Conservation (phyloP, 2,329 filamentous ascomycete genomes). For the Arthrobotrys entomopaga region DNA sequence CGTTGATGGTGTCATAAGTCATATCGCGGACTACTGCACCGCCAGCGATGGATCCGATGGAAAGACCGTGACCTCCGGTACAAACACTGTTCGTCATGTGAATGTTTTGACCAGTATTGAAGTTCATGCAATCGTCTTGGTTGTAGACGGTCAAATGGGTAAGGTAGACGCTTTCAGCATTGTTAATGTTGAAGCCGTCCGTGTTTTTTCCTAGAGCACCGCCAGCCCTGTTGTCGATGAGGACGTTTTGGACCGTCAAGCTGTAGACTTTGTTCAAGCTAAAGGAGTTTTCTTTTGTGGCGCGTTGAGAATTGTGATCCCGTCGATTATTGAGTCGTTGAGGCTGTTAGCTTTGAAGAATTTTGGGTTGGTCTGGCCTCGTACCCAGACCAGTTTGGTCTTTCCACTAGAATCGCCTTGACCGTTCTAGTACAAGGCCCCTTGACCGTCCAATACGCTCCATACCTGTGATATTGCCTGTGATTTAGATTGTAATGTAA, state of each 20-base stretch:
- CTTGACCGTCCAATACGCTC: constrained; percentile 69
- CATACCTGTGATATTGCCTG: no score
- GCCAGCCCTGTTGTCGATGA: no score
- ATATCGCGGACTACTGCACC: constrained; percentile 59
- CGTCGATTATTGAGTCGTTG: constrained; percentile 62
- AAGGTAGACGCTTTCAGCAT: constrained; percentile 66
- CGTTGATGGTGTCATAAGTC: constrained; percentile 59
- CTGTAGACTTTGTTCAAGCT: constrained; percentile 61
- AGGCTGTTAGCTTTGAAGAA: constrained; percentile 67
- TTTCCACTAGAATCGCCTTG: constrained; percentile 4
- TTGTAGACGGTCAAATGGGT: constrained; percentile 68
- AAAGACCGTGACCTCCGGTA: constrained; percentile 64
- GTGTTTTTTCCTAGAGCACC: constrained; percentile 65
- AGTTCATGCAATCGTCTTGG: constrained; percentile 71
- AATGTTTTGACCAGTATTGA: constrained; percentile 68
- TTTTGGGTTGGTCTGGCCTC: constrained; percentile 63
- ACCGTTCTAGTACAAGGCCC: constrained; percentile 71
- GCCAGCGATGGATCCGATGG: constrained; percentile 65
- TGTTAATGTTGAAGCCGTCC: constrained; percentile 70
- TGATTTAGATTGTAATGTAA: no score
- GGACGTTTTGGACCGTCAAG: not conserved
- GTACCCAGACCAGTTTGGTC: not conserved
- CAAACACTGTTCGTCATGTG: constrained; percentile 65
- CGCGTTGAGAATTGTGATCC: constrained; percentile 63
- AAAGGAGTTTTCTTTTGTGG: constrained; percentile 64